Conservation (phyloP, 257 asterid species). For the Plantago major region DNA sequence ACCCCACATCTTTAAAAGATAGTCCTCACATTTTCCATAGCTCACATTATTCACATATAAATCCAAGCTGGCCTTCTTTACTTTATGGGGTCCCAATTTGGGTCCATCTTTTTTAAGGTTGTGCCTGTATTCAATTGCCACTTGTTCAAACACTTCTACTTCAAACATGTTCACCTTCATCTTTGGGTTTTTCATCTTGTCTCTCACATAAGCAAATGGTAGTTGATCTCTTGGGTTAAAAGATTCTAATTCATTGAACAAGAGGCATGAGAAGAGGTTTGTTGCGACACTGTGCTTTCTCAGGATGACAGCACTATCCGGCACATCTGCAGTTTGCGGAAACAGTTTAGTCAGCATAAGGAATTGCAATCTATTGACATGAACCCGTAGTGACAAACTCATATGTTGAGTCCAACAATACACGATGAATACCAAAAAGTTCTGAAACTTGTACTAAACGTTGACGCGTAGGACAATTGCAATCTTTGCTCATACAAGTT, state of each 20-base stretch:
- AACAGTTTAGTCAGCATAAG: background rate
- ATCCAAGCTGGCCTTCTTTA: constrained; percentile 35
- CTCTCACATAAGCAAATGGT: constrained; percentile 86
- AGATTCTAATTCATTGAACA: constrained; percentile 85
- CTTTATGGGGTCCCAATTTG: constrained; percentile 30
- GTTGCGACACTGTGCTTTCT: constrained; percentile 58
- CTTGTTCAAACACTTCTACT: constrained; percentile 78
- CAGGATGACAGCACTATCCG: constrained; percentile 75
- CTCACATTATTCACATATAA: constrained; percentile 39
- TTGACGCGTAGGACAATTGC: too few relatives aligned
- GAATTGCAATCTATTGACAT: background rate
- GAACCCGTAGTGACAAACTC: too few relatives aligned
- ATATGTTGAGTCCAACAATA: too few relatives aligned
- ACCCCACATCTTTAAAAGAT: constrained; percentile 77
- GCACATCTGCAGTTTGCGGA: constrained; percentile 56
- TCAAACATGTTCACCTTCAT: constrained; percentile 77
- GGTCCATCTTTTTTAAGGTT: constrained; percentile 42
- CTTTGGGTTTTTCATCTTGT: constrained; percentile 49
- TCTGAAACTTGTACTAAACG: too few relatives aligned
- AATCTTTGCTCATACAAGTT: too few relatives aligned
- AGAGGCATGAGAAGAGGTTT: constrained; percentile 69
- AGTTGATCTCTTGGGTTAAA: constrained; percentile 91
- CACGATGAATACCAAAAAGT: too few relatives aligned
- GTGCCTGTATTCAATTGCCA: constrained; percentile 85
- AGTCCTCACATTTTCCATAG: constrained; percentile 48